Base-by-base conservation (phyloP, 768 basidiomycete species). In the Heimioporus sp. region DNA sequence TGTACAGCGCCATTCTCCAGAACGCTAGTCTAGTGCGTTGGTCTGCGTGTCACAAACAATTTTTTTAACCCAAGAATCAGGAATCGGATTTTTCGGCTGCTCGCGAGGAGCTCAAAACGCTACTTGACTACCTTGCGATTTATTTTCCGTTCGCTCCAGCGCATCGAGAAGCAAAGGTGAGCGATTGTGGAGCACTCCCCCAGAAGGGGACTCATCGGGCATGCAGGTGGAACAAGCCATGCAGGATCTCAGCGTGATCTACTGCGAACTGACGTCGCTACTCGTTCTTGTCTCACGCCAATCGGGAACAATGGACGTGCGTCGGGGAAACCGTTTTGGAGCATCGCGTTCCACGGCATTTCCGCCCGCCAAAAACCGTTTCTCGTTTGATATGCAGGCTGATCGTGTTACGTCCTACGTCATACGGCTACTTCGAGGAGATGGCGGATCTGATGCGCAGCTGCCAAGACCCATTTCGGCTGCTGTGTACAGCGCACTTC, bases 131-230 rank as follows among this genome's bases (percentile, higher is more conserved):
- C 62, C 87, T 96, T 79, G 68, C 82, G 6, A 76, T 85, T 4
- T 92, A 93, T 68, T 97, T 98, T 65, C 95, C 95, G 1, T 93
- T 92, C 67, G 67, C 63, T 38, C 67, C 72, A 66, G 73, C 54
- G 70, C 73, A 67, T 51, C 75, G 78, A 41, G 86, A 89, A 63
- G 75, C 79, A 55, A 86, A 86, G 77, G 89, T 52, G 32, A 49
- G 49, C 16, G 24, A 9, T 32, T 31, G 45, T 7, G 45, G 24
- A 46, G 35, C 37, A 24, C 5, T 41, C 37, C 5, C 38, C 39
- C 20, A 10, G 19, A 46, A 52, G 44, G 31, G 40, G 34, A 52
- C 47, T 56, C 35, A 57, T 37, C 45, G n/a, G 21, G 45, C 45
- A 43, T 37, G 31, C 57, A 90, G 90, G 61, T 79, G 46, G 87